phyloP scores from a whole-genome alignment of 2,329 filamentous ascomycete species.

The Alternaria burnsii region DNA sequence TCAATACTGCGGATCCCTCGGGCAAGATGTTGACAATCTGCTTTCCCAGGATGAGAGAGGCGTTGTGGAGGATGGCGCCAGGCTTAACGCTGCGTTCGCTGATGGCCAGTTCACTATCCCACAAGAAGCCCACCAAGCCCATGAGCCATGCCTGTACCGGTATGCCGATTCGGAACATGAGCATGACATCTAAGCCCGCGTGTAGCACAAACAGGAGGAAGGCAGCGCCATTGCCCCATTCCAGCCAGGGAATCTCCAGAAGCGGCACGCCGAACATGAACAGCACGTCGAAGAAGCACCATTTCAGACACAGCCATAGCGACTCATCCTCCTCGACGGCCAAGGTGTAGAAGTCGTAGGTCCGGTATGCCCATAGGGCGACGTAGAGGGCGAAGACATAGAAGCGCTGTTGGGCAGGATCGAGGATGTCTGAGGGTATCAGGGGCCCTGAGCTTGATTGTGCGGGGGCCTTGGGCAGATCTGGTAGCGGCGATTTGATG shows the following conservation, averaged over 20 bases:
- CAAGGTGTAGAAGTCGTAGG: slow-evolving; percentile 84
- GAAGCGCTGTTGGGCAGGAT: slow-evolving; percentile 89
- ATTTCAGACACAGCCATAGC: slow-evolving; percentile 92
- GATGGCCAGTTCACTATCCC: slow-evolving; percentile 90
- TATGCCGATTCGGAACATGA: slow-evolving; percentile 91
- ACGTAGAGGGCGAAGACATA: slow-evolving; percentile 85
- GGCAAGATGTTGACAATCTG: slow-evolving; percentile 98
- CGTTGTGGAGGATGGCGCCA: slow-evolving; percentile 85
- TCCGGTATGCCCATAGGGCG: slow-evolving; percentile 78
- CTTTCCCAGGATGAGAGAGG: slow-evolving; percentile 91
- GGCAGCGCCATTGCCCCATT: slow-evolving; percentile 81
- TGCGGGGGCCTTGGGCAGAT: slow-evolving; percentile 38
- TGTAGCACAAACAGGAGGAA: slow-evolving; percentile 76
- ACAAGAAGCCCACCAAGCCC: slow-evolving; percentile 79
- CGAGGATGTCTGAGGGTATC: slow-evolving; percentile 82
- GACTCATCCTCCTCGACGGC: slow-evolving; percentile 85
- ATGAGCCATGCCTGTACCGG: slow-evolving; percentile 78
- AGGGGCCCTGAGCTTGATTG: slow-evolving; percentile 63
- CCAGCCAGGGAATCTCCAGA: slow-evolving; percentile 93
- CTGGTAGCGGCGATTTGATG: slow-evolving; percentile 44
- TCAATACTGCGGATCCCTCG: slow-evolving; percentile 90
- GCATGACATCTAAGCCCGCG: slow-evolving; percentile 76
- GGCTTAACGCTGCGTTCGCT: slow-evolving; percentile 94
- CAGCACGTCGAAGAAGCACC: slow-evolving; percentile 83
- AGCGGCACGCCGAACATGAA: slow-evolving; percentile 89